Percentiles rank a stretch among this genome's conserved stretches.
Conservation (phyloP, 2,329 filamentous ascomycete genomes). For the Aureobasidium melanogenum region DNA sequence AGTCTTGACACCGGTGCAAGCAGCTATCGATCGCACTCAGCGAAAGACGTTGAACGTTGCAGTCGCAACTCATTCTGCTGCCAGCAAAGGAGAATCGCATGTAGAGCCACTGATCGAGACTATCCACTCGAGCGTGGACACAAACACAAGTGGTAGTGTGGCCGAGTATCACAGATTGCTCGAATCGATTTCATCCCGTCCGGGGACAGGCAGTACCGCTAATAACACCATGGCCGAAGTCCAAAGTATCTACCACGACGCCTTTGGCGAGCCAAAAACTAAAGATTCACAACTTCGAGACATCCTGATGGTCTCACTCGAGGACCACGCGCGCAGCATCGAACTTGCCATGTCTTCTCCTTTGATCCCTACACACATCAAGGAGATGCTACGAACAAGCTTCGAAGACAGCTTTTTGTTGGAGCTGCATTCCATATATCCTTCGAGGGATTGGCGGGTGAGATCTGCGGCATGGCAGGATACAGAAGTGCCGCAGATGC, state of each 20-base stretch:
- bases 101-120: constrained; percentile 64
- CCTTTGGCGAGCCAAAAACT: constrained; percentile 33
- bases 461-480: constrained; percentile 20
- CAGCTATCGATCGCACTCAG: constrained; percentile 82
- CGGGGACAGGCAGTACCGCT: background rate
- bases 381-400: constrained; percentile 21
- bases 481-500: background rate
- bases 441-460: constrained; percentile 20
- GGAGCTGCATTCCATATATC: constrained; percentile 34
- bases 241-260: constrained; percentile 25
- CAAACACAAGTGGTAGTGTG: constrained; percentile 65
- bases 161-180: constrained; percentile 69
- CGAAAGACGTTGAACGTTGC: constrained; percentile 84
- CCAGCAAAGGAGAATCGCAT: constrained; percentile 51
- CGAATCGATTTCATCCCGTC: constrained; percentile 25
- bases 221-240: background rate
- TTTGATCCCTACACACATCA: constrained; percentile 52
- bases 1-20: constrained; percentile 65
- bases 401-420: constrained; percentile 38
- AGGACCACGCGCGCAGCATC: constrained; percentile 83
- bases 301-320: constrained; percentile 72
- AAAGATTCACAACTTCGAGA: constrained; percentile 53
- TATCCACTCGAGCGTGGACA: constrained; percentile 66
- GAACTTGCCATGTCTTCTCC: constrained; percentile 67
- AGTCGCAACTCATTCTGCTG: constrained; percentile 56